phyloP scores from a whole-genome alignment of 2,329 filamentous ascomycete species.

The Scopulariopsis brevicaulis region DNA sequence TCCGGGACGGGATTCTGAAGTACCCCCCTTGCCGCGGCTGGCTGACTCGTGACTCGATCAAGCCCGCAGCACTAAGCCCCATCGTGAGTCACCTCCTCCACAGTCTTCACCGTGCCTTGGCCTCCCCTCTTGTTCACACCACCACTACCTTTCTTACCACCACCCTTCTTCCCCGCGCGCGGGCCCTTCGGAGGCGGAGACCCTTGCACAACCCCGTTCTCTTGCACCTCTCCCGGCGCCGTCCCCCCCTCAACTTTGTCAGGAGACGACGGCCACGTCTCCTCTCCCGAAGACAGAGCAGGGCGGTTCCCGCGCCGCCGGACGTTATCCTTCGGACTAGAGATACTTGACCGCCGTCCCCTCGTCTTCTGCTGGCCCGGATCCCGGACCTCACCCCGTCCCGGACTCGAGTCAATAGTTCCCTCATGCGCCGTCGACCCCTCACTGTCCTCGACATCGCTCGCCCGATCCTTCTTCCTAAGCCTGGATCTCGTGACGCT shows the following conservation, averaged over 20 bases:
- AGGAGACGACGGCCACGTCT: not conserved
- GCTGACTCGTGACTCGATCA: not conserved
- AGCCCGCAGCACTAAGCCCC: no score
- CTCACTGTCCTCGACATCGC: constrained; percentile 19
- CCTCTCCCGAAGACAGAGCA: not conserved
- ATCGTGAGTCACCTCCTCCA: not conserved
- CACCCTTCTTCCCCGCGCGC: constrained; percentile 11
- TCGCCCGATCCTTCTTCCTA: constrained; percentile 15
- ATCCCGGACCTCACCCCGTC: not conserved
- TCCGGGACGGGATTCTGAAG: no score
- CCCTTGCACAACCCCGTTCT: not conserved
- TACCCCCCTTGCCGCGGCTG: no score
- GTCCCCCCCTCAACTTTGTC: not conserved
- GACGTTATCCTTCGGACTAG: not conserved
- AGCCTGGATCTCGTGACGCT: constrained; percentile 26
- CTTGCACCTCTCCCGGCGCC: not conserved
- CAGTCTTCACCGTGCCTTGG: not conserved
- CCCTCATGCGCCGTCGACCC: constrained; percentile 15
- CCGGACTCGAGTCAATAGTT: not conserved
- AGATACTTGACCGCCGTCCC: not conserved
- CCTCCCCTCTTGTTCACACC: not conserved
- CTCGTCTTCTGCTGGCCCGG: not conserved
- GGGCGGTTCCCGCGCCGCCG: not conserved
- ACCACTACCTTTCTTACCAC: not conserved
- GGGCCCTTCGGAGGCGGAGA: not conserved